Conservation (phyloP, 2,329 filamentous ascomycete species). For the Aspergillus sp. region DNA sequence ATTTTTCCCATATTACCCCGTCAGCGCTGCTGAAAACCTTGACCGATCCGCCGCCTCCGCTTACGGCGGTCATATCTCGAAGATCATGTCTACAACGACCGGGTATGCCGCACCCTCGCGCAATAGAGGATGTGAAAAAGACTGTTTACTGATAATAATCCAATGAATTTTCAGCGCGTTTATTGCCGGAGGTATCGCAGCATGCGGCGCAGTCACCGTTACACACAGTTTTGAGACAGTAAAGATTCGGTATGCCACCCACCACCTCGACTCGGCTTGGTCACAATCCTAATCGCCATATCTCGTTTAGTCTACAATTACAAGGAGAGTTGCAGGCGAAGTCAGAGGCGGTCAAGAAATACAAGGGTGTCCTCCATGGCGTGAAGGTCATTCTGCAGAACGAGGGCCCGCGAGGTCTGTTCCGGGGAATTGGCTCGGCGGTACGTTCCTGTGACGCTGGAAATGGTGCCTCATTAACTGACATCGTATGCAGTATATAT, state of each 20-base stretch:
- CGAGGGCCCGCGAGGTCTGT: slow-evolving; percentile 80
- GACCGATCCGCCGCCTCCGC: slow-evolving; percentile 12
- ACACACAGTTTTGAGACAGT: slow-evolving; percentile 98
- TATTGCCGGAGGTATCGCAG: slow-evolving; percentile 92
- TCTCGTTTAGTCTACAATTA: slow-evolving; percentile 74
- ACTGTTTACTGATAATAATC: background rate
- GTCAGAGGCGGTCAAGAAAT: slow-evolving; percentile 79
- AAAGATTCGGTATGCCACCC: slow-evolving; percentile 76
- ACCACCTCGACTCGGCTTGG: background rate
- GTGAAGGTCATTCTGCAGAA: slow-evolving; percentile 86
- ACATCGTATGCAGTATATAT: slow-evolving; percentile 67
- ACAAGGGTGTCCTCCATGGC: slow-evolving; percentile 88
- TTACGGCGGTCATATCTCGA: slow-evolving; percentile 14
- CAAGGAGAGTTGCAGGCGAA: slow-evolving; percentile 93
- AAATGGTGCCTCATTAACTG: slow-evolving; percentile 2
- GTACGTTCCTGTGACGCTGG: slow-evolving; percentile 38
- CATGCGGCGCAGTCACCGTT: slow-evolving; percentile 94
- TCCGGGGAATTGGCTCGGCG: slow-evolving; percentile 85
- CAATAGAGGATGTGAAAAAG: background rate
- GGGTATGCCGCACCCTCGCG: slow-evolving; percentile 38
- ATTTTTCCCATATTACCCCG: background rate
- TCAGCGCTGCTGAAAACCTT: background rate
- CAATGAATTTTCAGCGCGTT: slow-evolving; percentile 63
- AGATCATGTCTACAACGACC: slow-evolving; percentile 55
- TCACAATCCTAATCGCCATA: background rate